Percentiles rank a stretch among this genome's conserved stretches.
Evolutionary conservation across 2,329 filamentous ascomycete species (phyloP).

Genomic region (Tolypocladium endophyticum): DNA sequence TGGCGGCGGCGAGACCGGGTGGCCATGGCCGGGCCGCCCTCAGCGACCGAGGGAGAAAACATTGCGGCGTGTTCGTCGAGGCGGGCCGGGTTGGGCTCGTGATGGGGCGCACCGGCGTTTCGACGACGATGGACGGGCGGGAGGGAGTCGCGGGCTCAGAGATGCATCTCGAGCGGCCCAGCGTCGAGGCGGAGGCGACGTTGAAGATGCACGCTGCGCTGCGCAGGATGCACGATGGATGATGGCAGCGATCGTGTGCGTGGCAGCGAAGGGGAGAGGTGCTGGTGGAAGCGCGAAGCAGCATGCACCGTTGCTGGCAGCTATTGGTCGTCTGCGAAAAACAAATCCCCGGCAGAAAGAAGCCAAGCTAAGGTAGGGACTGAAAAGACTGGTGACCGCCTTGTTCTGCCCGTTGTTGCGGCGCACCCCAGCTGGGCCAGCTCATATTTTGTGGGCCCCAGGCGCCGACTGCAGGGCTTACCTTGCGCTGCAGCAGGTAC

Average conservation of each 20-base stretch:
- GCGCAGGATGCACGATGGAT: background rate
- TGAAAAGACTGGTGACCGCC: conserved; percentile 1
- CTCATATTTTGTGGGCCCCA: background rate
- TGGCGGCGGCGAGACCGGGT: conserved; percentile 52
- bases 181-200: conserved; percentile 2
- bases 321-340: conserved; percentile 19
- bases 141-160: conserved; percentile 8
- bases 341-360: conserved; percentile 10
- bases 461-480: background rate
- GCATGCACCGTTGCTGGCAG: conserved; percentile 12
- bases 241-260: background rate
- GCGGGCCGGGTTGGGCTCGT: conserved; percentile 6
- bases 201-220: conserved; percentile 3
- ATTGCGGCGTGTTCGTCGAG: conserved; percentile 22
- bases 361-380: background rate
- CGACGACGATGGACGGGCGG: conserved; percentile 6
- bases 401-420: background rate
- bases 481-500: background rate
- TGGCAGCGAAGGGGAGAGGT: background rate
- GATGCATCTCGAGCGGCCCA: conserved; percentile 15
- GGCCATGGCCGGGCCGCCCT: conserved; percentile 42
- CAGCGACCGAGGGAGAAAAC: conserved; percentile 47
- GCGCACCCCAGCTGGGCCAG: background rate
- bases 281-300: conserved; percentile 9
- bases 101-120: conserved; percentile 1